Base-by-base conservation (phyloP, 306 rosid species). In the Pyrus betulifolia region DNA sequence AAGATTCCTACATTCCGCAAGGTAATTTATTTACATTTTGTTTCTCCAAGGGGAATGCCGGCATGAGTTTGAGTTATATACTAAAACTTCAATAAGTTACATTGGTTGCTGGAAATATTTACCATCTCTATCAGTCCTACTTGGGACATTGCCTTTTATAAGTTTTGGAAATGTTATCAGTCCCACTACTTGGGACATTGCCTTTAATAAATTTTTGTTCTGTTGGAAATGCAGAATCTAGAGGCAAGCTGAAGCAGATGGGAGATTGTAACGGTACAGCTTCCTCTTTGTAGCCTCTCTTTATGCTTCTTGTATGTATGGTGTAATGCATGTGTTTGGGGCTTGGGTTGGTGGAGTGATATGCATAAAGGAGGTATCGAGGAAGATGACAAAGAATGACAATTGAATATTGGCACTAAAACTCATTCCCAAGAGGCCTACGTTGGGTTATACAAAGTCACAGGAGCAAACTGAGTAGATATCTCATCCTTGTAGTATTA, bases 141-240 rank as follows among this genome's bases (percentile, higher is more conserved):
- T 63, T 63, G 68, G 22, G 68, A 30, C 12, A 13, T 72, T 5
- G 15, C 51, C 61, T 22, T 69, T 25, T 54, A 35, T 67, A 55
- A 63, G 25, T 61, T 44, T 77, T 87, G 70, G 81, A 82, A 80
- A 82, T 89, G 88, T 3, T 62, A 11, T 62, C 35, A 60, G 30
- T 60, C 65, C 33, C 52, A 5, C 55, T 1, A 17, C n/a, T 63
- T 63, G 68, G 23, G 68, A 30, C 13, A 13, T 72, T 6, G 21
- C 51, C 62, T 22, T 69, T 31, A 46, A 38, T 70, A 55, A 63
- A 31, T 61, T 45, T 61, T 64, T 42, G 1, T 17, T 82, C 76
- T 73, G 69, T 77, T 87, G 70, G 81, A 82, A 80, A 83, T 89
- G 88, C 90, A 94, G 91, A 81, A 59, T 78, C 79, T 61, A 89